Evolutionary conservation across 768 basidiomycete genomes (phyloP).

Genomic region (Tricholoma matsutake): DNA sequence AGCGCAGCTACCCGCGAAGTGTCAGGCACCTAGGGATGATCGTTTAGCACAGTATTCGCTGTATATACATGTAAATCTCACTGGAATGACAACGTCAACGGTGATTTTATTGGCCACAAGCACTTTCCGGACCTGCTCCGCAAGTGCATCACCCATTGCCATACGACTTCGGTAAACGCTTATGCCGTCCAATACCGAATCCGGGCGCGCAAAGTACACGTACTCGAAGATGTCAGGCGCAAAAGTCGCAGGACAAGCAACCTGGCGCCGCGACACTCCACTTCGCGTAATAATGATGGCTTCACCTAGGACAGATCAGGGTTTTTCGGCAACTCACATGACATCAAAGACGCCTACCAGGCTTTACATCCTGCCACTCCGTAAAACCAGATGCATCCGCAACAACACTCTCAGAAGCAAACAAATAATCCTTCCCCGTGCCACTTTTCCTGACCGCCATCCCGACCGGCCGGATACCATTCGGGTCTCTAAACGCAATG

Average conservation of each 20-base stretch:
- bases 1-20: slow-evolving; percentile 95
- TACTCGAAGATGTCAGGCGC: slow-evolving; percentile 99
- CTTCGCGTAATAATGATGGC: slow-evolving; percentile 92
- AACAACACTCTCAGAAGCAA: slow-evolving; percentile 94
- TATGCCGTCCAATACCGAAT: slow-evolving; percentile 95
- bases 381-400: slow-evolving; percentile 90
- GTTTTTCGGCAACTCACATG: neutral
- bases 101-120: slow-evolving; percentile 62
- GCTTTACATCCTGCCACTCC: slow-evolving; percentile 92
- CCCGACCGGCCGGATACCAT: slow-evolving; percentile 93
- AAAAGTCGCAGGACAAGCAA: slow-evolving; percentile 68
- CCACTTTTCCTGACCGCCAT: slow-evolving; percentile 66
- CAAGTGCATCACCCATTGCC: slow-evolving; percentile 98
- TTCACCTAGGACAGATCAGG: slow-evolving; percentile 57
- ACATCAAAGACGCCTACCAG: slow-evolving; percentile 48
- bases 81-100: slow-evolving; percentile 97
- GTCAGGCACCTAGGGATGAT: slow-evolving; percentile 72
- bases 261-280: slow-evolving; percentile 70
- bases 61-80: slow-evolving; percentile 28
- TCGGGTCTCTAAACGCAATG: slow-evolving; percentile 97
- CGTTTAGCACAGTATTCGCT: neutral
- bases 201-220: slow-evolving; percentile 97
- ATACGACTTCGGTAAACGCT: slow-evolving; percentile 97
- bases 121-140: slow-evolving; percentile 78
- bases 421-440: slow-evolving; percentile 77